Conservation (phyloP, 305 asterid genomes). For the Fraxinus albicans region DNA sequence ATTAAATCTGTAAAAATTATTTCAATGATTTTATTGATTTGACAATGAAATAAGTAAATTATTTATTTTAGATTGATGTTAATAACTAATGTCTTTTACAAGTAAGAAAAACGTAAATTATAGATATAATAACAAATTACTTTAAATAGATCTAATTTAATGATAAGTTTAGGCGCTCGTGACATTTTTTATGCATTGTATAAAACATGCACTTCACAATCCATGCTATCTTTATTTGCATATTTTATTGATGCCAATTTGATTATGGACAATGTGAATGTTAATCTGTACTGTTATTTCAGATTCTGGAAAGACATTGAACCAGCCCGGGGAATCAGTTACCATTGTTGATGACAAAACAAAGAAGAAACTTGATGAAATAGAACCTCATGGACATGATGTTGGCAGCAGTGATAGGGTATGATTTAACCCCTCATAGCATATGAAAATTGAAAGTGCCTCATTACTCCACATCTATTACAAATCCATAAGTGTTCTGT, state of each 20-base stretch:
- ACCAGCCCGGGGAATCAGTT: constrained; percentile 5
- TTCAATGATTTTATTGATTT: not conserved
- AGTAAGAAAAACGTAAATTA: not conserved
- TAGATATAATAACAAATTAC: not conserved
- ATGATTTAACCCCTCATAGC: constrained; percentile 4
- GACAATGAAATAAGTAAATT: not conserved
- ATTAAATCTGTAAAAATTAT: not conserved
- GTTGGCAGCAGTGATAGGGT: constrained; percentile 33
- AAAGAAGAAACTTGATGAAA: constrained; percentile 18
- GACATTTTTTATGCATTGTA: not conserved
- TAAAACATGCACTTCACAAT: not conserved
- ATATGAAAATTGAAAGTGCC: not conserved
- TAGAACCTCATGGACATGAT: constrained; percentile 18
- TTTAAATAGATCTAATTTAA: not conserved
- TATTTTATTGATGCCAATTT: not conserved
- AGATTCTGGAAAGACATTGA: constrained; percentile 17
- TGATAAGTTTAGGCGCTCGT: not conserved
- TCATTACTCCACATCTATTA: not conserved
- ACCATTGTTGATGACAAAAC: constrained; percentile 18
- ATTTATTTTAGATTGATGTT: not conserved
- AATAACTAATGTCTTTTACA: not conserved
- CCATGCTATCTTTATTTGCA: not conserved
- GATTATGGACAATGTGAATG: not conserved
- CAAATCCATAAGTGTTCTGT: not conserved
- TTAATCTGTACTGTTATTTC: not conserved